Conservation (phyloP, 2,329 filamentous ascomycete genomes). For the Parascedosporium putredinis region DNA sequence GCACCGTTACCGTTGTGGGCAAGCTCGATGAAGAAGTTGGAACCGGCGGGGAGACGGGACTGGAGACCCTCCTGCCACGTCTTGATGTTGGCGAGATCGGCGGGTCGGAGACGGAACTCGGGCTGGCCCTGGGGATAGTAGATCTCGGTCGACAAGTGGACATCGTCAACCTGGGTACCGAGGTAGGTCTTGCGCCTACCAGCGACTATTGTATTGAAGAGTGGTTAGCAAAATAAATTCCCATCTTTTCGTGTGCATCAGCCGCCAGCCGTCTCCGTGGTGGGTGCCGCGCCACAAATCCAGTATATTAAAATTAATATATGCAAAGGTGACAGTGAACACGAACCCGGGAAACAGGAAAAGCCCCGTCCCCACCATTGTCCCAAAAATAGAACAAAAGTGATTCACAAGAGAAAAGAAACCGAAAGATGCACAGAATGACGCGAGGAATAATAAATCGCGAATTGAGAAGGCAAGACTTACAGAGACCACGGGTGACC, state of each 20-base stretch:
- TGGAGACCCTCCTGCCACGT: conserved; percentile 31
- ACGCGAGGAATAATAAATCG: no score
- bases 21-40: conserved; percentile 40
- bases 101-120: conserved; percentile 36
- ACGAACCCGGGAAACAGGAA: no score
- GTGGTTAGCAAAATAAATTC: conserved; percentile 9
- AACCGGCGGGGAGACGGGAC: conserved; percentile 38
- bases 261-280: no score
- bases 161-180: conserved; percentile 51
- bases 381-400: no score
- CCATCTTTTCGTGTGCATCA: no score
- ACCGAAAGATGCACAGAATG: no score
- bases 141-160: conserved; percentile 43
- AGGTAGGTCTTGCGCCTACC: conserved; percentile 46
- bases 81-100: conserved; percentile 35
- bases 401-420: no score
- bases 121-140: conserved; percentile 34
- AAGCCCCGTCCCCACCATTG: no score
- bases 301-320: no score
- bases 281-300: no score
- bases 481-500: conserved; percentile 45
- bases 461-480: conserved; percentile 12
- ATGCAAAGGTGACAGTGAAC: no score
- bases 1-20: conserved; percentile 38
- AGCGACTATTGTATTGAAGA: conserved; percentile 21